phyloP scores from a whole-genome alignment of 1,284 basidiomycete genomes.

The Pyrrhoderma noxium region DNA sequence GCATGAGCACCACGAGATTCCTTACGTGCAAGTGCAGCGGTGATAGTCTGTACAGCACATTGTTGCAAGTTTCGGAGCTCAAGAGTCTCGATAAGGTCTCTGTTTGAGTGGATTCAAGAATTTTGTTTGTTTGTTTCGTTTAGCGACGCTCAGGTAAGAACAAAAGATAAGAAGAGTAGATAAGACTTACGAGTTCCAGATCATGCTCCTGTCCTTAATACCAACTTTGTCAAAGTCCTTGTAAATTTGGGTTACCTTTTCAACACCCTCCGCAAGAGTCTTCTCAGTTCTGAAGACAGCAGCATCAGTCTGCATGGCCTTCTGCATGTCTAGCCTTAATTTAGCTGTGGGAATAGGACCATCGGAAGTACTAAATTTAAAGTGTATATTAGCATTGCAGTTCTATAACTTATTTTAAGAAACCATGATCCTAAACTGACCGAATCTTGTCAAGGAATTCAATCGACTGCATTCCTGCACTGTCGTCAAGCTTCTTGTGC shows the following conservation, averaged over 20 bases:
- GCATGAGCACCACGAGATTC: conserved; percentile 98
- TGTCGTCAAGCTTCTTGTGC: conserved; percentile 84
- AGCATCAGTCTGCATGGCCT: conserved; percentile 95
- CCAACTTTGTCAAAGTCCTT: conserved; percentile 85
- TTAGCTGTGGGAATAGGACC: conserved; percentile 85
- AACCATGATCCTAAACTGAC: conserved; percentile 25
- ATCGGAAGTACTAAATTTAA: conserved; percentile 56
- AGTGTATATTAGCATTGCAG: background rate
- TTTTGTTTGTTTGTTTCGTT: conserved; percentile 9
- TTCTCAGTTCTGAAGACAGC: conserved; percentile 91
- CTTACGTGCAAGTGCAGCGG: conserved; percentile 90
- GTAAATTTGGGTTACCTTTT: conserved; percentile 83
- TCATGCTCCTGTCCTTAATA: conserved; percentile 97
- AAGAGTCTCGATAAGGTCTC: conserved; percentile 93
- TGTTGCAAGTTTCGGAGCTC: conserved; percentile 96
- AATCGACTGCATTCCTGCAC: conserved; percentile 83
- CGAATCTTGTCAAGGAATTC: conserved; percentile 89
- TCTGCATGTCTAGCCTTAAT: conserved; percentile 95
- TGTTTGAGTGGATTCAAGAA: conserved; percentile 25
- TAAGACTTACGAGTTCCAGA: conserved; percentile 87
- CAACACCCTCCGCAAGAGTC: conserved; percentile 87
- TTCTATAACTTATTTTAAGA: background rate
- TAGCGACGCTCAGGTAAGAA: background rate
- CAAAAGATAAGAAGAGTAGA: background rate
- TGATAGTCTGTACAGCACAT: conserved; percentile 94